Percentiles rank a stretch among this genome's conserved stretches.
Conservation (phyloP, 2,329 filamentous ascomycete species). For the Fusarium sp. region DNA sequence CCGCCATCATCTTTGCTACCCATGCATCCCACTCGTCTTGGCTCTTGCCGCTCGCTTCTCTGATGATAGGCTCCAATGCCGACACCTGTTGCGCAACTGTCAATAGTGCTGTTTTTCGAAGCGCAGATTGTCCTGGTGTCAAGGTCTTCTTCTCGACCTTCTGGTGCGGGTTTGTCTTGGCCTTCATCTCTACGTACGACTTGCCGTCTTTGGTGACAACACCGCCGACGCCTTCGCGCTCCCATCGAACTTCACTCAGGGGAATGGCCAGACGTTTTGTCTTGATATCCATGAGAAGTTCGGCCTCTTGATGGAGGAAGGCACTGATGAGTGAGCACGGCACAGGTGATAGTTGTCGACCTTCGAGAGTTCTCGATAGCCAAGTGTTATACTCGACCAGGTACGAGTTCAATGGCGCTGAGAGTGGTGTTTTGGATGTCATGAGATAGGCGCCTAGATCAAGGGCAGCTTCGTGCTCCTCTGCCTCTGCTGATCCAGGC, state of each 20-base stretch:
- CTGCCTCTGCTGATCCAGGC: conserved; percentile 52
- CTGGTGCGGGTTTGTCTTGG: conserved; percentile 55
- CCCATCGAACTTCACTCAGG: conserved; percentile 86
- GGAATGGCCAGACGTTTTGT: conserved; percentile 87
- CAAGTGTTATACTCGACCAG: conserved; percentile 86
- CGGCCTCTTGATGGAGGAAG: conserved; percentile 83
- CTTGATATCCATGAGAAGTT: conserved; percentile 74
- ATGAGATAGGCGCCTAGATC: conserved; percentile 84
- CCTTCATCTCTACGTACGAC: conserved; percentile 67
- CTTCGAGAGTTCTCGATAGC: conserved; percentile 80
- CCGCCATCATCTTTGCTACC: conserved; percentile 87
- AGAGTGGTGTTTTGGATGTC: conserved; percentile 84
- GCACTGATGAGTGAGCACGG: conserved; percentile 83
- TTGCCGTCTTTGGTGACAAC: conserved; percentile 70
- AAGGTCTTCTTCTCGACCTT: conserved; percentile 62
- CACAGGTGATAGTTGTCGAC: conserved; percentile 74
- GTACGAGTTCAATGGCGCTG: conserved; percentile 82
- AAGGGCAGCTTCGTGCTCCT: conserved; percentile 72
- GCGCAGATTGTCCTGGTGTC: conserved; percentile 75
- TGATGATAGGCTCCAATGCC: conserved; percentile 82
- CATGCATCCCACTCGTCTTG: conserved; percentile 93
- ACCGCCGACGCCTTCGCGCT: conserved; percentile 77
- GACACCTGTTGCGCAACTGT: conserved; percentile 87
- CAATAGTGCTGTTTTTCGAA: conserved; percentile 82
- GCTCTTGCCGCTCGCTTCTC: conserved; percentile 85